These are phyloP conservation scores for Ceratobasidium theobromae DNA, from an alignment of 1,284 basidiomycete species.

Conservation along the genomic window DNA sequence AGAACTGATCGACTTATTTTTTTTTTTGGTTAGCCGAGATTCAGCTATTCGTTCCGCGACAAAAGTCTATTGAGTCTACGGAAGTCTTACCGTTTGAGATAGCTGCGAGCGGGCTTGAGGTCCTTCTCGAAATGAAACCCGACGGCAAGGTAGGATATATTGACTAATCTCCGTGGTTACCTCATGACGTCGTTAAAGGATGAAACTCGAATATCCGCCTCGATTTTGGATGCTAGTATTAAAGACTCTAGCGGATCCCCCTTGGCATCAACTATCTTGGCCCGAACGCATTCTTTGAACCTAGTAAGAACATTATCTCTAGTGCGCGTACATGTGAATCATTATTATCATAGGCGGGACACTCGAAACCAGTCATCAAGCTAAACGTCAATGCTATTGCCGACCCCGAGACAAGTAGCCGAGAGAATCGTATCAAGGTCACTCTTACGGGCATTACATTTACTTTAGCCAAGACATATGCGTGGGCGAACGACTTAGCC, in stretches of 20 bases:
- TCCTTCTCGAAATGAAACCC: constrained; percentile 65
- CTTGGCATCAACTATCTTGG: constrained; percentile 49
- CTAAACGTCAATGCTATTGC: constrained; percentile 67
- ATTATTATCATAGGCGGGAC: constrained; percentile 34
- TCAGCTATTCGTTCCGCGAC: constrained; percentile 50
- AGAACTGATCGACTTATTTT: constrained; percentile 1
- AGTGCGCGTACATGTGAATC: not conserved
- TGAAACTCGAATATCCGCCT: constrained; percentile 66
- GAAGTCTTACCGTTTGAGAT: constrained; percentile 56
- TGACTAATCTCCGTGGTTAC: not conserved
- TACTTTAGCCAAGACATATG: constrained; percentile 62
- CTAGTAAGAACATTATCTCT: constrained; percentile 49
- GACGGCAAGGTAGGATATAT: constrained; percentile 60
- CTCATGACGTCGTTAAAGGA: constrained; percentile 50
- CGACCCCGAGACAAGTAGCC: constrained; percentile 65
- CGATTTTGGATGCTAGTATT: constrained; percentile 62
- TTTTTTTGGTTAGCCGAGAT: constrained; percentile 46
- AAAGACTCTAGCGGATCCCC: constrained; percentile 49
- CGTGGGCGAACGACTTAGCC: constrained; percentile 65
- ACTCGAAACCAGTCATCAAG: constrained; percentile 59
- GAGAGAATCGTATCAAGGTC: constrained; percentile 76
- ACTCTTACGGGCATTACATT: constrained; percentile 67
- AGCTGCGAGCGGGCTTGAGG: constrained; percentile 61
- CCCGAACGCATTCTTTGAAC: constrained; percentile 54
- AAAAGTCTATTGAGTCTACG: constrained; percentile 36